A percentile compares a stretch with the other conserved stretches of the same genome.
Evolutionary conservation across 2,329 filamentous ascomycete species (phyloP).

Genomic region (Xylariaceae sp.): DNA sequence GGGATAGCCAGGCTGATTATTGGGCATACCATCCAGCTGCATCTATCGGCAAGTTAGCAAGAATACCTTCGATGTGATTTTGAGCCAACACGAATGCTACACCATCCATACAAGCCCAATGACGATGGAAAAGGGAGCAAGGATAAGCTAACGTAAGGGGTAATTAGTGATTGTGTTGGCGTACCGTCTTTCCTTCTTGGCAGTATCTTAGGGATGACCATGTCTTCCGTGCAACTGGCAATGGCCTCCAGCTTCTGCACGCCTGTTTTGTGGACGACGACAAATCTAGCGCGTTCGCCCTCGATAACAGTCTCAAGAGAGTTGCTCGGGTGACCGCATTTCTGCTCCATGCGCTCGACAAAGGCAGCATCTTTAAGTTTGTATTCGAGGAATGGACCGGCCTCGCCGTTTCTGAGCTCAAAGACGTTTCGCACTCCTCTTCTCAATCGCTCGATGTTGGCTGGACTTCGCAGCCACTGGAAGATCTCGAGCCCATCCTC

Average conservation of each 20-base stretch:
- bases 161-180: no score
- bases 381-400: constrained; percentile 4
- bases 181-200: constrained; percentile 10
- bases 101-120: no score
- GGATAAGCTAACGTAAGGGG: no score
- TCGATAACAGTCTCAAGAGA: constrained; percentile 4
- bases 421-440: constrained; percentile 9
- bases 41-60: not conserved
- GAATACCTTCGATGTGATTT: not conserved
- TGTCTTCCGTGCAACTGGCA: constrained; percentile 6
- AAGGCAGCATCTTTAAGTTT: constrained; percentile 6
- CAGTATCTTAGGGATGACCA: constrained; percentile 6
- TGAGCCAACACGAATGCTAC: constrained; percentile 1
- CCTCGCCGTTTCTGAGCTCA: constrained; percentile 7
- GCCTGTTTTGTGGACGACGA: not conserved
- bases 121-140: no score
- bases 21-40: not conserved
- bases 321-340: not conserved
- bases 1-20: not conserved
- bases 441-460: constrained; percentile 8
- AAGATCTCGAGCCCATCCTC: constrained; percentile 9
- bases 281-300: constrained; percentile 2
- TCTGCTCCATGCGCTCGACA: constrained; percentile 1
- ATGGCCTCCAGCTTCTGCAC: constrained; percentile 11
- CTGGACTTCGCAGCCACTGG: constrained; percentile 10